Base-by-base conservation (phyloP, 768 basidiomycete species). In the Russula virescens region DNA sequence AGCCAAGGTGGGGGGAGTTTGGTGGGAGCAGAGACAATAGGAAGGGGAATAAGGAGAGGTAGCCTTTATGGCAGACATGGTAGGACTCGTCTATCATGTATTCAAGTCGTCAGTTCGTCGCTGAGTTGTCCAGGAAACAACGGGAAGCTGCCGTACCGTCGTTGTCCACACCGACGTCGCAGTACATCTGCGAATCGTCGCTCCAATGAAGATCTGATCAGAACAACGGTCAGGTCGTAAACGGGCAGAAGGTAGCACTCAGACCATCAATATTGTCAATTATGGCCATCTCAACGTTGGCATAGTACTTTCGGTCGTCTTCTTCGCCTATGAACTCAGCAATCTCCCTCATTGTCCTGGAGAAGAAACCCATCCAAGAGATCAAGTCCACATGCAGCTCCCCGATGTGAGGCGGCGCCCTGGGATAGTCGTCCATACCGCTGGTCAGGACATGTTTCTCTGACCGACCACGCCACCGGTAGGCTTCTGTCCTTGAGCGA, bases 361-460 rank as follows among this genome's bases (percentile, higher is more conserved):
- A 84, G 75, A 98, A 98, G 79, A 94, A 97, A 4, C 83, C 95
- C 86, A 98, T 92, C 95, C 95, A 98, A 34, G 89, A 88, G 66
- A 94, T 91, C 61, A 98, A 75, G 74, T 98, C 95, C 62, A 98
- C 73, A 73, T 98, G 95, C 51, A 98, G 78, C 75, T 98, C 95
- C 53, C 96, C 95, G 2, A 86, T 80, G 70, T 94, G 92, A 7
- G 95, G 89, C 28, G 86, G 84, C 16, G 90, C 94, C 58, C 95
- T 82, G 13, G 95, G 95, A 73, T 95, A 98, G 74, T 98, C 95
- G 72, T 98, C 95, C 86, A 98, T 87, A 1, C 95, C 95, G 69
- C 89, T 92, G 0, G 96, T 97, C 60, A 98, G 76, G 43, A 98
- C 89, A 73, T 96, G 94, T 28, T 81, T 80, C 69, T 86, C 81